These are phyloP conservation scores for Pichia californica DNA, from an alignment of 805 yeast species.

Conservation along the genomic window DNA sequence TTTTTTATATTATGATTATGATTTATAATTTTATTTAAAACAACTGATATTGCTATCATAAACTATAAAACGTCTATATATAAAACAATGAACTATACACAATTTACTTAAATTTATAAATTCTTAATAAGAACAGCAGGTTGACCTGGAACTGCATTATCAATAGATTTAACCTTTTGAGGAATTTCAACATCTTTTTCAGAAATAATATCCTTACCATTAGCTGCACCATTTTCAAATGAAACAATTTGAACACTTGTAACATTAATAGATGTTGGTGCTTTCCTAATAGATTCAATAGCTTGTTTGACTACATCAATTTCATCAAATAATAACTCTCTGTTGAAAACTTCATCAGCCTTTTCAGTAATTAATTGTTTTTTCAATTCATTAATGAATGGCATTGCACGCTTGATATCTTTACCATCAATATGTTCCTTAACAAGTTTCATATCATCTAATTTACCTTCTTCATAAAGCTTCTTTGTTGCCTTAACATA, in stretches of 20 bases:
- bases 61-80: no score
- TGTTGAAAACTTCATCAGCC: conserved; percentile 77
- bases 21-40: no score
- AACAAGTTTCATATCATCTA: conserved; percentile 59
- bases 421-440: conserved; percentile 62
- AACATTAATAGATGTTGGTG: conserved; percentile 56
- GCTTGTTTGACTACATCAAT: conserved; percentile 54
- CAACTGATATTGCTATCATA: no score
- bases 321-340: conserved; percentile 83
- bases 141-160: conserved; percentile 83
- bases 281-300: conserved; percentile 48
- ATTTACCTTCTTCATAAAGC: conserved; percentile 56
- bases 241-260: conserved; percentile 53
- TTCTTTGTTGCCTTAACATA: conserved; percentile 66
- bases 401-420: conserved; percentile 98
- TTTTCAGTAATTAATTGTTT: conserved; percentile 67
- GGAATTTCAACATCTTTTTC: conserved; percentile 65
- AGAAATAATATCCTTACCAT: conserved; percentile 60
- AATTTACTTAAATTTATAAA: conserved; percentile 28
- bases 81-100: no score
- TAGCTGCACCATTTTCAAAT: conserved; percentile 54
- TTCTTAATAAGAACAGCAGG: conserved; percentile 82
- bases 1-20: no score
- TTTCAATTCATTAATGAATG: conserved; percentile 82
- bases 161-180: conserved; percentile 61